Percentiles rank a stretch among this genome's conserved stretches.
Evolutionary conservation across 805 yeast species (phyloP).

Genomic region (Sugiyamaella boreocaroliniensis): DNA sequence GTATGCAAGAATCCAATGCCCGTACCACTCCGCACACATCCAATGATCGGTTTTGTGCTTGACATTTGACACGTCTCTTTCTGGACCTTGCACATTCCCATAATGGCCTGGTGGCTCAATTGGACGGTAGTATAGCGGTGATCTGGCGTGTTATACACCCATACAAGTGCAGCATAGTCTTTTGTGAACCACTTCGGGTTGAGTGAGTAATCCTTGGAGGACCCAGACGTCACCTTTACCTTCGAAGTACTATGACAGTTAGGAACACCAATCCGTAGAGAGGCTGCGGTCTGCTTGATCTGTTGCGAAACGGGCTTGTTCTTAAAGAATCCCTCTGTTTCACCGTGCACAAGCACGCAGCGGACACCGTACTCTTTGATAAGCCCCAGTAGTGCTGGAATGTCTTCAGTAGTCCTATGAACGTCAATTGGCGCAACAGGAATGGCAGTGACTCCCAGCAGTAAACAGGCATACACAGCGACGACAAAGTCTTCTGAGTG

Average conservation of each 20-base stretch:
- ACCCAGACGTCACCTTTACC: slow-evolving; percentile 33
- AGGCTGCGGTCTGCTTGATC: slow-evolving; percentile 39
- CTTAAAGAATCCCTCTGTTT: slow-evolving; percentile 62
- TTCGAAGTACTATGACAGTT: slow-evolving; percentile 64
- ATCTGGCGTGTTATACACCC: slow-evolving; percentile 69
- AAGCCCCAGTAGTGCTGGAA: slow-evolving; percentile 55
- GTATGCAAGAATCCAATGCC: slow-evolving; percentile 89
- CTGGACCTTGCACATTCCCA: slow-evolving; percentile 77
- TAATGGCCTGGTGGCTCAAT: slow-evolving; percentile 53
- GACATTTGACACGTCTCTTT: slow-evolving; percentile 88
- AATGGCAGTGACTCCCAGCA: slow-evolving; percentile 71
- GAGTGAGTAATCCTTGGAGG: slow-evolving; percentile 19
- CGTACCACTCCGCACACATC: slow-evolving; percentile 75
- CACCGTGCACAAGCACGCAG: slow-evolving; percentile 71
- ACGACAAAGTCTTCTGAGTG: slow-evolving; percentile 80
- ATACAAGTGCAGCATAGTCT: slow-evolving; percentile 47
- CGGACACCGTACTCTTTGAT: slow-evolving; percentile 64
- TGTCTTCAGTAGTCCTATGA: slow-evolving; percentile 64
- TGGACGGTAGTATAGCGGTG: slow-evolving; percentile 53
- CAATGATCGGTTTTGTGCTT: slow-evolving; percentile 64
- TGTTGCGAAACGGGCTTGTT: slow-evolving; percentile 57
- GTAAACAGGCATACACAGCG: slow-evolving; percentile 79
- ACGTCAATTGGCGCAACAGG: slow-evolving; percentile 69
- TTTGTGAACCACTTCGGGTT: slow-evolving; percentile 29
- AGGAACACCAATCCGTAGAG: slow-evolving; percentile 35